Conservation (phyloP, 345 rosid species). For the Litchi chinensis region DNA sequence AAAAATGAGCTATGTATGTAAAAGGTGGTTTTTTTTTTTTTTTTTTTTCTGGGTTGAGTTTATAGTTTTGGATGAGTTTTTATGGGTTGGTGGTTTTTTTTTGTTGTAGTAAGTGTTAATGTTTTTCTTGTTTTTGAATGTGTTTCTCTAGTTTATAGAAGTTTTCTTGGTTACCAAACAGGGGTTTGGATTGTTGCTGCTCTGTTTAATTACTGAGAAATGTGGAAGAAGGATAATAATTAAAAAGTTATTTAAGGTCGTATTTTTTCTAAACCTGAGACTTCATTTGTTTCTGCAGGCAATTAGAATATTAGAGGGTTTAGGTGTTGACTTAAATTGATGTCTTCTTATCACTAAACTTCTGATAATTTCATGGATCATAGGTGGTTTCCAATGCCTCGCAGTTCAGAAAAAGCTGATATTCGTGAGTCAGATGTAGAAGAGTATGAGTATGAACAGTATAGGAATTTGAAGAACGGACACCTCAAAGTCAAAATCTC, state of each 20-base stretch:
- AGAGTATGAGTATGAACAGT: conserved; percentile 35
- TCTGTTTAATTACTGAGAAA: neutral
- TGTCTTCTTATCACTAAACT: neutral
- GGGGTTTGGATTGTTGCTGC: neutral
- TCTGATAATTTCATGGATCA: neutral
- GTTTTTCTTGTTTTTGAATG: neutral
- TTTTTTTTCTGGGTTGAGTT: neutral
- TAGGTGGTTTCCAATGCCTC: conserved; percentile 33
- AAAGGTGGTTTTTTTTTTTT: neutral
- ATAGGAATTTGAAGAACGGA: conserved; percentile 35
- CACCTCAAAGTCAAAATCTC: conserved; percentile 22
- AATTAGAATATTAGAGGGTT: neutral
- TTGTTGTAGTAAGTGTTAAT: neutral
- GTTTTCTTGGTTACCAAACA: neutral
- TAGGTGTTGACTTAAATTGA: neutral
- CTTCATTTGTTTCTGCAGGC: neutral
- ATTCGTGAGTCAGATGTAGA: conserved; percentile 22
- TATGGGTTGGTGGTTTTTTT: neutral
- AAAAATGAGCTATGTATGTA: neutral
- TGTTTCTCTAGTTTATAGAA: neutral
- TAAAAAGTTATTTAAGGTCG: neutral
- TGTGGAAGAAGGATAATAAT: neutral
- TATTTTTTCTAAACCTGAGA: neutral
- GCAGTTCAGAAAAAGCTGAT: conserved; percentile 5
- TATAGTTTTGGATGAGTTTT: neutral